A percentile compares a stretch with the other conserved stretches of the same genome.
Conservation (phyloP, 2,329 filamentous ascomycete species). For the Calonectria ilicicola region DNA sequence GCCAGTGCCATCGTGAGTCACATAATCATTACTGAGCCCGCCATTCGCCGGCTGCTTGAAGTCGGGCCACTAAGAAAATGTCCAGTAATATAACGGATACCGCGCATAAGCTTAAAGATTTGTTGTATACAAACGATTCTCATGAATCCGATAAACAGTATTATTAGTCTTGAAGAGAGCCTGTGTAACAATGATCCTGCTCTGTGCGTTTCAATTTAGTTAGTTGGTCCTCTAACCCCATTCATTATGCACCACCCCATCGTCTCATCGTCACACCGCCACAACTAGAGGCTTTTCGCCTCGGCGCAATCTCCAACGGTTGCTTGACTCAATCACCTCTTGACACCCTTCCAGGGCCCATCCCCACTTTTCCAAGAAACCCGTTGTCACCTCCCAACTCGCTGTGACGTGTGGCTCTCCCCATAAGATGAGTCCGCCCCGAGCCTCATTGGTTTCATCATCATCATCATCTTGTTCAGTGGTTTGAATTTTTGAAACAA, state of each 20-base stretch:
- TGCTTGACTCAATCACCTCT: constrained; percentile 4
- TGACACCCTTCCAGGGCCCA: constrained; percentile 18
- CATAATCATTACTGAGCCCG: neutral
- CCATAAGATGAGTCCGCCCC: constrained; percentile 15
- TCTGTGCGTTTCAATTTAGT: neutral
- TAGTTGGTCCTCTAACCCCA: neutral
- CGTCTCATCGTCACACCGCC: neutral
- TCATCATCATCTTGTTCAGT: neutral
- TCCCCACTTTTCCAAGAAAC: constrained; percentile 14
- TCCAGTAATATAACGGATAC: neutral
- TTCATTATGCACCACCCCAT: neutral
- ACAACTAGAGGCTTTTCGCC: constrained; percentile 1
- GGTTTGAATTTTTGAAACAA: neutral
- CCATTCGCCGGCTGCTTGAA: neutral
- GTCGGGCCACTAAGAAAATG: neutral
- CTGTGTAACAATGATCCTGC: neutral
- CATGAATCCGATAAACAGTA: no score
- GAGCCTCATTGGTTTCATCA: neutral
- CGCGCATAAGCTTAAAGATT: neutral
- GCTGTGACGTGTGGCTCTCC: constrained; percentile 5
- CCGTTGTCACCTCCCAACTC: constrained; percentile 12
- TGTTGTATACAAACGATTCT: neutral
- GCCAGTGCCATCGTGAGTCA: neutral
- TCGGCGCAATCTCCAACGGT: constrained; percentile 13
- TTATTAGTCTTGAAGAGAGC: neutral